These are phyloP conservation scores for Phytopythium montanum DNA, from an alignment of 352 stramenopile genomes.

Conservation along the genomic window DNA sequence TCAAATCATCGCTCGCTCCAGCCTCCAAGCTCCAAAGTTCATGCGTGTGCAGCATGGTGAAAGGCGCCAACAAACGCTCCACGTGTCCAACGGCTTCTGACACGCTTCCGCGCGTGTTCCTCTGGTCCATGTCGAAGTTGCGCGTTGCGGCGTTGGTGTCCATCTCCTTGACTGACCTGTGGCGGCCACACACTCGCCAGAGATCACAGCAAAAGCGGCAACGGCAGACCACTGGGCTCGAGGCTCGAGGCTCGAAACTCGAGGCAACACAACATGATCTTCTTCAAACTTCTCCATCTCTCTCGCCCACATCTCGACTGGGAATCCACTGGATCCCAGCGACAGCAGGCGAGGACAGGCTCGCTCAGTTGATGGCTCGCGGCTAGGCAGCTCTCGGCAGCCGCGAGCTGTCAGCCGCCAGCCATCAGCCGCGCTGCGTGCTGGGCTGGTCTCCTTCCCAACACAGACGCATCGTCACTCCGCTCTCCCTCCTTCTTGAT, in stretches of 20 bases:
- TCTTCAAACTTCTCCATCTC: constrained; percentile 1
- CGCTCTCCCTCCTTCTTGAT: constrained; percentile 1
- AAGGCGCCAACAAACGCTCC: no score
- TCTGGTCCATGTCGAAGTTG: not conserved
- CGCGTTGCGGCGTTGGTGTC: not conserved
- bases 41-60: not conserved
- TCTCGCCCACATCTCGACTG: not conserved
- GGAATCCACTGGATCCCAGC: not conserved
- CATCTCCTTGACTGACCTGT: not conserved
- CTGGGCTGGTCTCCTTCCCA: not conserved
- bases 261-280: not conserved
- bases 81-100: not conserved
- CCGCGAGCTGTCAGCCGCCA: not conserved
- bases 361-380: not conserved
- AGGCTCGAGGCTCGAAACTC: no score
- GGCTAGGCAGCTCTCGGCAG: not conserved
- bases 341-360: not conserved
- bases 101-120: not conserved
- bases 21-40: not conserved
- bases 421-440: not conserved
- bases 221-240: not conserved
- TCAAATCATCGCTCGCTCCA: not conserved
- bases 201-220: not conserved
- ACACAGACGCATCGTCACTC: not conserved
- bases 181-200: not conserved